phyloP scores from a whole-genome alignment of 768 basidiomycete genomes.

The Termitomyces sp. region DNA sequence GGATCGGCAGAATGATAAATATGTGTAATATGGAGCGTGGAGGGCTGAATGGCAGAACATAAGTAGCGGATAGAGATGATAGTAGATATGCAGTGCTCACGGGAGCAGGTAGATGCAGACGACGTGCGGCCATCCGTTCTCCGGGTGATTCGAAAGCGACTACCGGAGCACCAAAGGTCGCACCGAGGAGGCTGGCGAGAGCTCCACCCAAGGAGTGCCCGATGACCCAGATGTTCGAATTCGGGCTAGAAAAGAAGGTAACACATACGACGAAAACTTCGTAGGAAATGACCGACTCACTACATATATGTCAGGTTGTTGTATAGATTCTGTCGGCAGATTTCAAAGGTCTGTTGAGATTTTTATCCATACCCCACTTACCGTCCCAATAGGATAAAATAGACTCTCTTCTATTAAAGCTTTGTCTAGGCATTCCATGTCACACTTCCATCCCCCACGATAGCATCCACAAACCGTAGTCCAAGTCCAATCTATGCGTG shows the following conservation, averaged over 20 bases:
- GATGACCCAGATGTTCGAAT: constrained; percentile 84
- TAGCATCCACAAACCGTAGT: constrained; percentile 90
- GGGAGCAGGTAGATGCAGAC: constrained; percentile 84
- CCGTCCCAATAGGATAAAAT: constrained; percentile 88
- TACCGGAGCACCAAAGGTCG: constrained; percentile 84
- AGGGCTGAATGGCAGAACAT: constrained; percentile 41
- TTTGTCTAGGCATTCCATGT: constrained; percentile 70
- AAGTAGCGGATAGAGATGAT: neutral
- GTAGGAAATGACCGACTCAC: constrained; percentile 20
- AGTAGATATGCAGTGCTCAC: constrained; percentile 33
- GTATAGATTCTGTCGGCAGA: constrained; percentile 70
- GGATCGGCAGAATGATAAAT: constrained; percentile 95
- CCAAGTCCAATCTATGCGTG: constrained; percentile 90
- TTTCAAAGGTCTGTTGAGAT: neutral
- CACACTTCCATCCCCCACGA: constrained; percentile 74
- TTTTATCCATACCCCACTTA: constrained; percentile 30
- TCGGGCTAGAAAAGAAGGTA: constrained; percentile 37
- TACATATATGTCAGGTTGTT: constrained; percentile 94
- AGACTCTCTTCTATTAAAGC: constrained; percentile 74
- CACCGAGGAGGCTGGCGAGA: constrained; percentile 75
- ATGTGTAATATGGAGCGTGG: constrained; percentile 78
- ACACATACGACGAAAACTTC: neutral
- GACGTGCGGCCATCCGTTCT: constrained; percentile 70
- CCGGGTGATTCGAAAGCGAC: constrained; percentile 90
- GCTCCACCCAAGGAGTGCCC: constrained; percentile 73